phyloP scores from a whole-genome alignment of 129 eudicot genomes.

The Erigeron canadensis region DNA sequence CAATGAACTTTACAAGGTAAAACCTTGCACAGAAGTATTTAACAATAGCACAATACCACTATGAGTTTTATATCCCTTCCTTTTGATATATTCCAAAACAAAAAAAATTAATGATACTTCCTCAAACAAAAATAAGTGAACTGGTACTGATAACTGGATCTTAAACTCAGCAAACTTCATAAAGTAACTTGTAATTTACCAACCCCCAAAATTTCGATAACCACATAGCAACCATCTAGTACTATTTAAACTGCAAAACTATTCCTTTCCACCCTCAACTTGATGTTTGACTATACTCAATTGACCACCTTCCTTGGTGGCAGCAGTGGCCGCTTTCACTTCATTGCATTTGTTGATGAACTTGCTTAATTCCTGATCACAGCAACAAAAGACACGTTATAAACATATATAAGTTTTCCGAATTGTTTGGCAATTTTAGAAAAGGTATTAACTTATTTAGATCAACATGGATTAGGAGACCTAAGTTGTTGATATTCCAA shows the following conservation, averaged over 20 bases:
- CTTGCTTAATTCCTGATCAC: constrained; percentile 69
- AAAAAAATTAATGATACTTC: too few relatives aligned
- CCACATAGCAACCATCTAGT: not conserved
- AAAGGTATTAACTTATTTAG: not conserved
- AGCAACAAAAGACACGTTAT: not conserved
- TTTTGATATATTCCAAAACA: too few relatives aligned
- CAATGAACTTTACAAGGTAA: too few relatives aligned
- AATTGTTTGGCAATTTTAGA: not conserved
- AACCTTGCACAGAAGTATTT: too few relatives aligned
- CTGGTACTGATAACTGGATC: too few relatives aligned
- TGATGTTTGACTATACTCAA: constrained; percentile 67
- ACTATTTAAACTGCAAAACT: constrained; percentile 1
- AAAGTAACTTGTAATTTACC: not conserved
- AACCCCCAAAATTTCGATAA: not conserved
- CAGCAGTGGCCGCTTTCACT: constrained; percentile 83
- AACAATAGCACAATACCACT: too few relatives aligned
- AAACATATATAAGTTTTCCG: not conserved
- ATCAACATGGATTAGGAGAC: too few relatives aligned
- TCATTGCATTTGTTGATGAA: constrained; percentile 82
- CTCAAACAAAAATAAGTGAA: too few relatives aligned
- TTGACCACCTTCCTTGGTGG: constrained; percentile 89
- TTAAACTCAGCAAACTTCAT: not conserved
- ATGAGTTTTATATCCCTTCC: too few relatives aligned
- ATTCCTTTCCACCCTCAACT: constrained; percentile 47
- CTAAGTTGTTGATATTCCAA: too few relatives aligned